Base-by-base conservation (phyloP, 495 filamentous ascomycete species). In the Jackrogersella multiformis region DNA sequence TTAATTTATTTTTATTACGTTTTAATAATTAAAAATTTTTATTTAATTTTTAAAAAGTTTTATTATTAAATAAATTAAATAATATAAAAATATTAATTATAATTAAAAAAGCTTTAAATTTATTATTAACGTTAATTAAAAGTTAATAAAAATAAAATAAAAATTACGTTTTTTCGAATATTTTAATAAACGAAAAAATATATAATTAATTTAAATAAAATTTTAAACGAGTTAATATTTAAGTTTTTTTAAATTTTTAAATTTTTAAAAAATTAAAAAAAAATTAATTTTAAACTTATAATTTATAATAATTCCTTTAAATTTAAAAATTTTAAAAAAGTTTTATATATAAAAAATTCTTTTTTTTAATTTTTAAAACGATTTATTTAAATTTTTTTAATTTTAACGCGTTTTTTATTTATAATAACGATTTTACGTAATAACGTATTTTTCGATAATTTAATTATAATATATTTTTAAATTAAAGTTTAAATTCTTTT, bases 161-260 rank as follows among this genome's bases (percentile, higher is more conserved):
- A 7, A 41, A 32, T 30, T 12, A 42, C 23, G 12, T 26, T 56
- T 36, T 56, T 28, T 42, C 28, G 28, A 8, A 8, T 30, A 30
- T 4, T 30, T 30, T 30, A 44, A 44, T 44, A 44, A 18, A 46
- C 23, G 9, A 2, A 23, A 46, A 15, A 46, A 2, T 46, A 28
- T 28, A 30, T 28, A n/a, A 26, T 48, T 20, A 48, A 28, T 24
- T 48, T 48, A 48, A 48, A 28, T n/a, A 28, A 46, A 46, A 26
- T 24, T 24, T 46, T 46, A 46, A 46, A 44, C 5, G n/a, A 44
- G 5, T 48, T n/a, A 26, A n/a, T n/a, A n/a, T n/a, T 28, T 48
- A 24, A 28, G 28, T 26, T 48, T 18, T 23, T 10, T 23, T 46
- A 23, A 23, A 10, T 46, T 46, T 10, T 23, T 23, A 12, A 46